Evolutionary conservation across 768 basidiomycete species (phyloP).

Genomic region (Naganishia kalamii): DNA sequence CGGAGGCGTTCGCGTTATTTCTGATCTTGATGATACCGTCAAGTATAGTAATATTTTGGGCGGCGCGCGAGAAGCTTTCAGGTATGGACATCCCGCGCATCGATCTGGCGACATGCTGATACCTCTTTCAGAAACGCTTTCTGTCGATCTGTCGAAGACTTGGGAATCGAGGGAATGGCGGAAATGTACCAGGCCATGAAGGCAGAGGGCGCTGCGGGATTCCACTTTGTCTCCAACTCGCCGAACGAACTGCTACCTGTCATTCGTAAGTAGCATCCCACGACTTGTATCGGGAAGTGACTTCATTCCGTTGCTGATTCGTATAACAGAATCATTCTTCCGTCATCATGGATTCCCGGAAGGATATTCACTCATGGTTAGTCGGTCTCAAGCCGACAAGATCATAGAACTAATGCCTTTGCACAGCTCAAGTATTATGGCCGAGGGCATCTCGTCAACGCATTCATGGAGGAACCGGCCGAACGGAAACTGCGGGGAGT

Average conservation of each 20-base stretch:
- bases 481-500: conserved; percentile 75
- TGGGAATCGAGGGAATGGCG: conserved; percentile 58
- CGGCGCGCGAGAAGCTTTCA: conserved; percentile 75
- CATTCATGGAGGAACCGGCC: conserved; percentile 69
- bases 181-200: conserved; percentile 40
- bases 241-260: conserved; percentile 79
- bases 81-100: conserved; percentile 33
- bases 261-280: conserved; percentile 45
- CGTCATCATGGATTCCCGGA: conserved; percentile 46
- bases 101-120: neutral
- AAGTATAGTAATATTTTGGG: conserved; percentile 69
- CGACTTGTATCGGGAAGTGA: too few relatives aligned
- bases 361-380: conserved; percentile 32
- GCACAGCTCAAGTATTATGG: conserved; percentile 66
- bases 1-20: conserved; percentile 63
- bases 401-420: neutral
- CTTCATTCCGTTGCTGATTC: too few relatives aligned
- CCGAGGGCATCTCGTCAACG: conserved; percentile 70
- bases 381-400: neutral
- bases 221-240: conserved; percentile 83
- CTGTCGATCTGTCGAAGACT: conserved; percentile 71
- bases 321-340: conserved; percentile 63
- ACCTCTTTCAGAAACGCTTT: conserved; percentile 62
- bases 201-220: conserved; percentile 52
- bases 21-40: conserved; percentile 91